These are phyloP conservation scores for Naganishia cerealis DNA, from an alignment of 1,284 basidiomycete genomes.

Conservation along the genomic window DNA sequence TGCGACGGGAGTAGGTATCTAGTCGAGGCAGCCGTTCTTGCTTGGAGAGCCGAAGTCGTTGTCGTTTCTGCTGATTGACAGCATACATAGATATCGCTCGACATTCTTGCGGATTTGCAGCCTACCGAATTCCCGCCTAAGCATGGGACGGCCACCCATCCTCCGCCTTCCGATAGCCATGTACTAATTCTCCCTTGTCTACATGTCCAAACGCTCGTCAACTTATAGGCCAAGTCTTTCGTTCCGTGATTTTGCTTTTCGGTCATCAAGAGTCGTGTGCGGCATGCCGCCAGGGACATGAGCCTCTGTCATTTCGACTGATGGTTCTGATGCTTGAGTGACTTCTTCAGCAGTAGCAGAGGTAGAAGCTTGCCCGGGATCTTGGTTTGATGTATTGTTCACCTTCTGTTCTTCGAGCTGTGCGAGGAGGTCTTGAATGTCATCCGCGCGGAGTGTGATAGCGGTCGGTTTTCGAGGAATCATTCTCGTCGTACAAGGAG, in stretches of 20 bases:
- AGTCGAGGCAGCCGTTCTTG: too few species aligned
- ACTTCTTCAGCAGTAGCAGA: background rate
- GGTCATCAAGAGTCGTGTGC: constrained; percentile 18
- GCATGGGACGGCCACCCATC: too few species aligned
- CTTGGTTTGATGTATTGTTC: background rate
- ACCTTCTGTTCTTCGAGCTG: constrained; percentile 14
- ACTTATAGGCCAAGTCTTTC: constrained; percentile 19
- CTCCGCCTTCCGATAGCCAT: too few species aligned
- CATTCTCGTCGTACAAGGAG: background rate
- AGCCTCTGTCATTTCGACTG: background rate
- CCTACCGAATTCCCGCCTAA: too few species aligned
- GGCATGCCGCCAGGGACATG: background rate
- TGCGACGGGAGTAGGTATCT: too few species aligned
- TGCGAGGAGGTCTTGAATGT: constrained; percentile 22
- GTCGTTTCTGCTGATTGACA: too few species aligned
- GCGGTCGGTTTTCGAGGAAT: constrained; percentile 19
- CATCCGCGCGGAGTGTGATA: constrained; percentile 24
- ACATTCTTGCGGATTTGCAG: too few species aligned
- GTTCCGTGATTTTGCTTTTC: constrained; percentile 18
- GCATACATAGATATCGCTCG: too few species aligned
- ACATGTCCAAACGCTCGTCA: too few species aligned
- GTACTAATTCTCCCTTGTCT: too few species aligned
- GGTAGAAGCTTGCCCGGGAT: background rate
- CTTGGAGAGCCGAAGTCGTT: too few species aligned
- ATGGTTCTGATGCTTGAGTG: background rate